Evolutionary conservation across 345 rosid species (phyloP).

Genomic region (Carallia pectinifolia): DNA sequence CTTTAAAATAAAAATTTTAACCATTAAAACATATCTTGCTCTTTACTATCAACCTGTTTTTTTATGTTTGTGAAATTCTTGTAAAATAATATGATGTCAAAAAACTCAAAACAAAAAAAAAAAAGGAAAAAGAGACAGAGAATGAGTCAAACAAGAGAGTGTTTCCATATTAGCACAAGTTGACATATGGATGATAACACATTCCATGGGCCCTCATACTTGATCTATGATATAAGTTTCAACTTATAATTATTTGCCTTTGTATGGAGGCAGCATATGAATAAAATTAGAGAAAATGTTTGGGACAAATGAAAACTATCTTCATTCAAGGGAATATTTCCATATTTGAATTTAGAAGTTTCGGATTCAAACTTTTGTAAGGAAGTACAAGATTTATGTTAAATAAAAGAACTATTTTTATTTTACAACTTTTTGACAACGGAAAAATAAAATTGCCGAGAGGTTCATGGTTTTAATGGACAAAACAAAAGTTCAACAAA

Average conservation of each 20-base stretch:
- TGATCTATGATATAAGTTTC: not conserved
- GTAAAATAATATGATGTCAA: not conserved
- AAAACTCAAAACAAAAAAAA: too few species aligned
- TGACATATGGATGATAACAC: constrained; percentile 11
- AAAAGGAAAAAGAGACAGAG: constrained; percentile 16
- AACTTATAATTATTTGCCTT: not conserved
- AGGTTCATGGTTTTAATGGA: not conserved
- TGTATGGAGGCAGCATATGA: too few species aligned
- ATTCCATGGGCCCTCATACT: not conserved
- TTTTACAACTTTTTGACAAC: too few species aligned
- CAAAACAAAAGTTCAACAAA: not conserved
- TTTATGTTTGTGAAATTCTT: constrained; percentile 7
- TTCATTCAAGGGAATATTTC: too few species aligned
- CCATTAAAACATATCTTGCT: constrained; percentile 13
- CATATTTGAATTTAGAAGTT: too few species aligned
- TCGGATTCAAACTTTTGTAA: too few species aligned
- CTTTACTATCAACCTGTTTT: constrained; percentile 8
- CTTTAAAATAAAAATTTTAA: too few species aligned
- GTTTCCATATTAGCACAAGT: constrained; percentile 5
- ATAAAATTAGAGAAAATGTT: too few species aligned
- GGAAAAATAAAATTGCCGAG: too few species aligned
- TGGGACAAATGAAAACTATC: too few species aligned
- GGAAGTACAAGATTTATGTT: too few species aligned
- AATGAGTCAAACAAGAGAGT: constrained; percentile 5
- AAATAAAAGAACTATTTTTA: too few species aligned